Percentiles rank a stretch among this genome's conserved stretches.
phyloP scores from a whole-genome alignment of 495 filamentous ascomycete genomes.

The Xylaria curta region DNA sequence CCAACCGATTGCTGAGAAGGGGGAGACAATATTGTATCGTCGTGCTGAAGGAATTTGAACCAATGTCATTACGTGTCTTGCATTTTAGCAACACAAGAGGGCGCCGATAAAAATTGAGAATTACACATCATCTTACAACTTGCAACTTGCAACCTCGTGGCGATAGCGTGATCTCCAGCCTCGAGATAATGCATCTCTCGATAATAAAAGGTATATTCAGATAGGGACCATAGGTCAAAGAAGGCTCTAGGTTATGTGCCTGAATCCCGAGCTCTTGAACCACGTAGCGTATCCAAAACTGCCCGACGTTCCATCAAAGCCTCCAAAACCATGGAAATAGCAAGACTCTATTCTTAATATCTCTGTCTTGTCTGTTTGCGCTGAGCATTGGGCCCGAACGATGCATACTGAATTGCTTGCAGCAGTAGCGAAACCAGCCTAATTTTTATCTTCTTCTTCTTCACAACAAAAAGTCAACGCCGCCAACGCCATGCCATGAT shows the following conservation, averaged over 20 bases:
- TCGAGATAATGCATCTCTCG: neutral
- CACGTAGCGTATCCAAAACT: neutral
- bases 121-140: no score
- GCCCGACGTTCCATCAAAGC: neutral
- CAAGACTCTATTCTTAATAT: slow-evolving; percentile 12
- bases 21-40: neutral
- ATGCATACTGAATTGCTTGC: slow-evolving; percentile 11
- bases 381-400: slow-evolving; percentile 21
- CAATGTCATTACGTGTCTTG: slow-evolving; percentile 34
- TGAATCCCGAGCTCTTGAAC: neutral
- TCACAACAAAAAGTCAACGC: slow-evolving; percentile 28
- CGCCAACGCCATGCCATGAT: slow-evolving; percentile 45
- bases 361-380: slow-evolving; percentile 4
- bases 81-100: no score
- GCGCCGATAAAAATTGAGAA: no score
- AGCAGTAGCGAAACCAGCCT: slow-evolving; percentile 4
- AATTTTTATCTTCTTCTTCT: neutral
- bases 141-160: no score
- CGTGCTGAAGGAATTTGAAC: neutral
- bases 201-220: neutral
- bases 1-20: neutral
- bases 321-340: neutral
- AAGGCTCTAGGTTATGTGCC: neutral
- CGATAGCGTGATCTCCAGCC: neutral
- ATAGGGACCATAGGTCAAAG: neutral